Evolutionary conservation across 169 alveolate species (phyloP).

Genomic region (Miamiensis avidus): DNA sequence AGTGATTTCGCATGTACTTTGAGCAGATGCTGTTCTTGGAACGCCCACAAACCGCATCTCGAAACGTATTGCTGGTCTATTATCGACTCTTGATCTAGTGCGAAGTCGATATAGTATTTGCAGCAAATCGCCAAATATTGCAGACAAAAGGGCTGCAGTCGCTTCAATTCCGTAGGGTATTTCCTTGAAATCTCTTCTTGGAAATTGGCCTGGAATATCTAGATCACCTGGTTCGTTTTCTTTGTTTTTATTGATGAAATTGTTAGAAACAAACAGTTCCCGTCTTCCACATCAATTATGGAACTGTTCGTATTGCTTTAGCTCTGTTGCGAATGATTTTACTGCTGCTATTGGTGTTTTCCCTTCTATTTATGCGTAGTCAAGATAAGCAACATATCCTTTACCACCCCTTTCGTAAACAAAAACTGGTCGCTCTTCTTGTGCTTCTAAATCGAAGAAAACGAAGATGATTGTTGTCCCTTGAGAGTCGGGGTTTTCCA

Average conservation of each 20-base stretch:
- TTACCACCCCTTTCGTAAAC: too few relatives aligned
- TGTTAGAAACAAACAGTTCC: not conserved
- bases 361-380: too few relatives aligned
- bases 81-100: not conserved
- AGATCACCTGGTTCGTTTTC: not conserved
- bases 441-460: not conserved
- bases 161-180: not conserved
- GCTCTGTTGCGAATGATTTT: too few relatives aligned
- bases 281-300: not conserved
- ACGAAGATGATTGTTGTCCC: not conserved
- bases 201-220: not conserved
- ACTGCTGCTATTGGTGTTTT: too few relatives aligned
- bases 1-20: too few relatives aligned
- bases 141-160: not conserved
- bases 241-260: not conserved
- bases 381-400: too few relatives aligned
- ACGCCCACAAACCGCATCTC: not conserved
- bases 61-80: not conserved
- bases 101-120: too few relatives aligned
- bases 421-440: too few relatives aligned
- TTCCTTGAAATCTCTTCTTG: not conserved
- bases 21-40: too few relatives aligned
- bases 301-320: too few relatives aligned
- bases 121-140: not conserved
- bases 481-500: not conserved